phyloP scores from a whole-genome alignment of 805 yeast species.

The Saccharomycopsis schoenii region DNA sequence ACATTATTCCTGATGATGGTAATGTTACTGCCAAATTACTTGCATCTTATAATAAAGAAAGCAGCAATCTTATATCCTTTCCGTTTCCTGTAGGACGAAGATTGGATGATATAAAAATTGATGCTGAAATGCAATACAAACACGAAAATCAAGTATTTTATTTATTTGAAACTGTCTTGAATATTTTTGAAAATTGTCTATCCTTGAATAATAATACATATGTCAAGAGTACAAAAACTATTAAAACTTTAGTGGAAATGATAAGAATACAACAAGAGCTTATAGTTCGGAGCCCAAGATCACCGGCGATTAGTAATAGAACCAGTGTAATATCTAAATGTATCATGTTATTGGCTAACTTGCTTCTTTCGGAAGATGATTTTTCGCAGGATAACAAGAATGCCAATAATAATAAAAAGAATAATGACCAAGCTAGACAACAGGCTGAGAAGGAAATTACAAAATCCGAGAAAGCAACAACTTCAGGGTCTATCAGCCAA shows the following conservation, averaged over 20 bases:
- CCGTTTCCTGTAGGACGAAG: constrained; percentile 11
- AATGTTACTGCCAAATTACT: constrained; percentile 9
- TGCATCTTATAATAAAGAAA: background rate
- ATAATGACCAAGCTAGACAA: background rate
- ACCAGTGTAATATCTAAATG: constrained; percentile 28
- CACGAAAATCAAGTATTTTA: constrained; percentile 37
- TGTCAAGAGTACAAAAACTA: constrained; percentile 7
- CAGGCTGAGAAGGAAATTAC: background rate
- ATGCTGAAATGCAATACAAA: constrained; percentile 22
- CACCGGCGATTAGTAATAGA: constrained; percentile 29
- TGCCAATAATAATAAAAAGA: background rate
- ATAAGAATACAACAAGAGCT: constrained; percentile 34
- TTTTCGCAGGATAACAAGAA: background rate
- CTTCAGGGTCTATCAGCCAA: background rate
- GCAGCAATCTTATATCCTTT: constrained; percentile 1
- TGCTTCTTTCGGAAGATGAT: constrained; percentile 5
- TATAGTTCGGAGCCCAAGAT: constrained; percentile 36
- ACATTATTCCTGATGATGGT: constrained; percentile 29
- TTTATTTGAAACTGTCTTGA: constrained; percentile 36
- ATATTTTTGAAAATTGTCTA: constrained; percentile 37
- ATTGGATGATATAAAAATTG: background rate
- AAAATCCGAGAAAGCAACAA: background rate
- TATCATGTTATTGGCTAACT: constrained; percentile 7
- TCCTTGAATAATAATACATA: constrained; percentile 16
- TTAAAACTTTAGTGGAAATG: constrained; percentile 12